A percentile compares a stretch with the other conserved stretches of the same genome.
These are phyloP conservation scores for Aspergillus hortae DNA, from an alignment of 2,329 filamentous ascomycete species.

Conservation along the genomic window DNA sequence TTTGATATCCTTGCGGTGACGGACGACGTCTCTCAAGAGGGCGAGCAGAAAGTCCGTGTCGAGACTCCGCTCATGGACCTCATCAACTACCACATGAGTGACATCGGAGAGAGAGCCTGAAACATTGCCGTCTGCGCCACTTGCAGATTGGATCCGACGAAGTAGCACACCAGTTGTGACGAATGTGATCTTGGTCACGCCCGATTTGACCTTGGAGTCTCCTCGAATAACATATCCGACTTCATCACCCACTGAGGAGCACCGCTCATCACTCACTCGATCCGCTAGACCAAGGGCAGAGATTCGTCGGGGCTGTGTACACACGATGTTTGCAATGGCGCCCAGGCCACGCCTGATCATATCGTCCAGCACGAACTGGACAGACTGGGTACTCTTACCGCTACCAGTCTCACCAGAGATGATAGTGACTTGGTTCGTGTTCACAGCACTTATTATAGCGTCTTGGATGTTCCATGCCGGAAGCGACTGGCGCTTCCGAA, in stretches of 20 bases:
- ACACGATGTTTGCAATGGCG: conserved; percentile 79
- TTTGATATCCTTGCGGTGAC: conserved; percentile 72
- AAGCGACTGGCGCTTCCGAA: conserved; percentile 66
- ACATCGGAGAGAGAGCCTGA: conserved; percentile 80
- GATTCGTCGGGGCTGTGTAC: conserved; percentile 91
- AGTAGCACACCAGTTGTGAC: conserved; percentile 93
- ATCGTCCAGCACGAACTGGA: conserved; percentile 93
- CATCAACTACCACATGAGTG: conserved; percentile 91
- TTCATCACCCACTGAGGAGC: conserved; percentile 75
- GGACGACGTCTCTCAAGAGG: conserved; percentile 77
- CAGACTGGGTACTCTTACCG: conserved; percentile 93
- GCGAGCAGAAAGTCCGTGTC: conserved; percentile 94
- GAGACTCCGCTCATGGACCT: conserved; percentile 91
- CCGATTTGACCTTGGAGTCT: conserved; percentile 70
- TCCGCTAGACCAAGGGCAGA: conserved; percentile 92
- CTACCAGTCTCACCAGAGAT: conserved; percentile 96
- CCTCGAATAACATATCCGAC: conserved; percentile 90
- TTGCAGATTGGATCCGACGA: conserved; percentile 84
- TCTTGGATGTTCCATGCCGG: conserved; percentile 86
- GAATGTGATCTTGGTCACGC: conserved; percentile 84
- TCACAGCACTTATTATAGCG: conserved; percentile 71
- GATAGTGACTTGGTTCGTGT: conserved; percentile 81
- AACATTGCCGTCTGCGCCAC: conserved; percentile 74
- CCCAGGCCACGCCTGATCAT: conserved; percentile 75
- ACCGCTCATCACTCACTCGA: conserved; percentile 88